Evolutionary conservation across 805 yeast species (phyloP), one percentile per base, ranked within the genome.

Genomic region (Saturnispora hagleri): DNA sequence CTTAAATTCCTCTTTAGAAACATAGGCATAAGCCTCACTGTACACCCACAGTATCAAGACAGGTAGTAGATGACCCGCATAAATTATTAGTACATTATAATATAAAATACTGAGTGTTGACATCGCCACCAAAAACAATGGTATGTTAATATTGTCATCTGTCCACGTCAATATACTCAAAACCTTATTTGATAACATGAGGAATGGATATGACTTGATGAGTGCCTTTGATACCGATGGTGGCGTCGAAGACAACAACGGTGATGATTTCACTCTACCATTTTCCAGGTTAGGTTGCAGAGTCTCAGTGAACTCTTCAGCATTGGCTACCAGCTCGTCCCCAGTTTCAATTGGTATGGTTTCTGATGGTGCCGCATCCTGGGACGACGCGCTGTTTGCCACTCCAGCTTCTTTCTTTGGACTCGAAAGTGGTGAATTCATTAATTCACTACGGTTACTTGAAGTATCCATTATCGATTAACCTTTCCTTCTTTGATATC

Each of bases 121-220:
- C 12, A 72, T 59, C 2, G 80, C 70, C 24, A 85, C 75, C n/a
- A 56, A 44, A 15, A 56, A 53, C 45, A 84, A 60, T 27, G 89
- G 73, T 18, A 86, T 70, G 60, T 89, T 81, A 51, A 83, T 73
- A 64, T 88, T 93, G 36, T 86, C 90, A 55, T 82, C 82, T 2
- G 97, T 86, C 99, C 99, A 91, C 0, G 98, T 90, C 36, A 87
- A 66, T 40, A 89, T 73, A 43, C 87, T 82, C 51, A 89, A 72
- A 2, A 79, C 56, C 57, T 82, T 80, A 65, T 90, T 89, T 9
- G 82, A 79, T 1, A 86, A 77, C 40, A 86, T 74, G 43, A 91
- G 72, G 63, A 88, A 88, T 2, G 98, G 98, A 64, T 91, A 90
- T 9, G 95, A 80, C 54, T 81, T 76, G 40, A 89, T 79, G 48